Evolutionary conservation across 257 asterid species (phyloP), one percentile per base, ranked within the genome.

Genomic region (Paraleonurus japonicus): DNA sequence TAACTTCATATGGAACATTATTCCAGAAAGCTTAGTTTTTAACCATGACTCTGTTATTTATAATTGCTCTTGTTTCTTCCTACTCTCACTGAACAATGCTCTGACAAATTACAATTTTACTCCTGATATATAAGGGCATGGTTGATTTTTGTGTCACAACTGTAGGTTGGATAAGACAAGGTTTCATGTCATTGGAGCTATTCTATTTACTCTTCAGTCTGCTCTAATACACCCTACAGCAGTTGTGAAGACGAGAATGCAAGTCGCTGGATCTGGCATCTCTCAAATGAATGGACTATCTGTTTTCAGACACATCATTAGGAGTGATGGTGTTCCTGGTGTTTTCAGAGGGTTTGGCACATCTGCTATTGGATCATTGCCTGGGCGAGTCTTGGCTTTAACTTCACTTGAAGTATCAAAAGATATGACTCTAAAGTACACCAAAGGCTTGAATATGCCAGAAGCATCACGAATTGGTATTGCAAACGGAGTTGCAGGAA

Each of bases 221-320:
- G 96, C 96, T 27, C 75, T 94, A 71, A 85, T 90, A 76, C 98
- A 90, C 76, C 97, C 98, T 24, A 94, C 97, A 12, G 87, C 96
- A 39, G 91, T 94, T 2, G 88, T 90, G 75, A 94, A 94, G 92
- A 94, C 98, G 7, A 80, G 96, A 64, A 87, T 90, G 97, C 98
- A 94, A 85, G 98, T 94, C 35, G 91, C 86, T 74, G 86, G 83
- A 67, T 81, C n/a, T n/a, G n/a, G n/a, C n/a, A n/a, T n/a, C n/a
- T n/a, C 91, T 30, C 86, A 77, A 16, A 65, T 78, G 81, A 79
- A 60, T 16, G 98, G 97, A 41, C 60, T 84, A 10, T 88, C 93
- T 65, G 84, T 90, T 16, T 93, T 90, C 75, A 86, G 79, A 27
- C 85, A 73, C 67, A 86, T 89, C 57, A 80, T 90, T 24, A 75